Conservation (phyloP, 192 early-diverging fungal genomes). For the Coemansia sp. region DNA sequence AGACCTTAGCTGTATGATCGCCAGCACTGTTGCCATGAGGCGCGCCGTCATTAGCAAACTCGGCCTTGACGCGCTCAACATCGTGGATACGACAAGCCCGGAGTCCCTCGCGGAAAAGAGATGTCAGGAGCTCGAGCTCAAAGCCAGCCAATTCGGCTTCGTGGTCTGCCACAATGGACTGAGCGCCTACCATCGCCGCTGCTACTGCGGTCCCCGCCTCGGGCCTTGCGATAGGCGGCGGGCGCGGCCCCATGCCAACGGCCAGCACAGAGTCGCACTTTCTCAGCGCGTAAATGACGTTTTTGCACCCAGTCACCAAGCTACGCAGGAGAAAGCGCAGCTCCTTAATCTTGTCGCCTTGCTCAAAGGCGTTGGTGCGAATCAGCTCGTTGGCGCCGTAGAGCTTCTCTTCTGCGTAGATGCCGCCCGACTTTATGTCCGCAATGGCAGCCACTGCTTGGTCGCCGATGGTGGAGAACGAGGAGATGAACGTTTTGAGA, state of each 20-base stretch:
- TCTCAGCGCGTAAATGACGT: constrained; percentile 71
- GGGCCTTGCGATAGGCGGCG: background rate
- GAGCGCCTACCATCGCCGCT: background rate
- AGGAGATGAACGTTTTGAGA: constrained; percentile 78
- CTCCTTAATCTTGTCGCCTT: constrained; percentile 58
- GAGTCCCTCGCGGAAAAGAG: constrained; percentile 49
- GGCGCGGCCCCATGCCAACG: constrained; percentile 24
- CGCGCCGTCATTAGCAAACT: background rate
- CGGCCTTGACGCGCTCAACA: constrained; percentile 28
- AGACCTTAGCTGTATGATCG: background rate
- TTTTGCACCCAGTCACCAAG: constrained; percentile 85
- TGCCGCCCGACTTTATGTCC: constrained; percentile 25
- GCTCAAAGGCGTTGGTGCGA: constrained; percentile 50
- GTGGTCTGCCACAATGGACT: constrained; percentile 24
- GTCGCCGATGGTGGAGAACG: constrained; percentile 43
- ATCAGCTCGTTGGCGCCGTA: constrained; percentile 43
- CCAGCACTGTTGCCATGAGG: background rate
- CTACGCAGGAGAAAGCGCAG: constrained; percentile 86
- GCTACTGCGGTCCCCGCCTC: constrained; percentile 8
- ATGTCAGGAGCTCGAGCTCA: constrained; percentile 46
- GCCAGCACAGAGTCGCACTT: constrained; percentile 67
- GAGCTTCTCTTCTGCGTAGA: constrained; percentile 35
- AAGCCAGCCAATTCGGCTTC: constrained; percentile 46
- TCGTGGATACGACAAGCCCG: constrained; percentile 52
- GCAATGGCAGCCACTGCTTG: constrained; percentile 27